phyloP scores from a whole-genome alignment of 148 eudicot species.

The Nyssa sinensis region DNA sequence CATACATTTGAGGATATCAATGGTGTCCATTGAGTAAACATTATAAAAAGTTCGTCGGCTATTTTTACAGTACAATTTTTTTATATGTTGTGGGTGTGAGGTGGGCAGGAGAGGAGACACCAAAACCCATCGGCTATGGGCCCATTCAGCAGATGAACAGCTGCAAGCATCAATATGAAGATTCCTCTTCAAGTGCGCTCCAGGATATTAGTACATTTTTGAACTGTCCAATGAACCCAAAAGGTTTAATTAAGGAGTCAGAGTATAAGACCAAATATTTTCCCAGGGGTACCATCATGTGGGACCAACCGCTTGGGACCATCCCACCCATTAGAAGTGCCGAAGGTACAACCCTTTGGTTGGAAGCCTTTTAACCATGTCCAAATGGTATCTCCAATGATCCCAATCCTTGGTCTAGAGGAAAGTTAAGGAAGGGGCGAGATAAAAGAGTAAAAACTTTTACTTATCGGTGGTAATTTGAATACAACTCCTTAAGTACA shows the following conservation, averaged over 20 bases:
- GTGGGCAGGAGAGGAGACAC: background rate
- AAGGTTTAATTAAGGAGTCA: background rate
- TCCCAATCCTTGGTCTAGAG: background rate
- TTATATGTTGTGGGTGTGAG: background rate
- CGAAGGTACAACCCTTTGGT: background rate
- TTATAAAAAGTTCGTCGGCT: background rate
- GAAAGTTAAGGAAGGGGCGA: no score
- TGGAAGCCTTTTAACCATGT: background rate
- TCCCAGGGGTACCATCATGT: background rate
- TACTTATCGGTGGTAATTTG: no score
- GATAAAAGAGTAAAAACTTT: no score
- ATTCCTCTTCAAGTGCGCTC: background rate
- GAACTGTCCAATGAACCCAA: background rate
- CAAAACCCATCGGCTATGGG: background rate
- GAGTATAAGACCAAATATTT: background rate
- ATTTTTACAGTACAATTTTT: background rate
- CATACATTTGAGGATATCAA: background rate
- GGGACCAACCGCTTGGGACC: no score
- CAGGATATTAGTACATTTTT: background rate
- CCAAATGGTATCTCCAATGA: background rate
- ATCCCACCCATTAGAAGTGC: background rate
- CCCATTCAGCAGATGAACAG: background rate
- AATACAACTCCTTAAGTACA: no score
- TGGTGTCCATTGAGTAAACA: background rate
- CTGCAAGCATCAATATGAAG: background rate